Evolutionary conservation across 2,329 filamentous ascomycete species (phyloP).

Genomic region (Cercospora berteroae): DNA sequence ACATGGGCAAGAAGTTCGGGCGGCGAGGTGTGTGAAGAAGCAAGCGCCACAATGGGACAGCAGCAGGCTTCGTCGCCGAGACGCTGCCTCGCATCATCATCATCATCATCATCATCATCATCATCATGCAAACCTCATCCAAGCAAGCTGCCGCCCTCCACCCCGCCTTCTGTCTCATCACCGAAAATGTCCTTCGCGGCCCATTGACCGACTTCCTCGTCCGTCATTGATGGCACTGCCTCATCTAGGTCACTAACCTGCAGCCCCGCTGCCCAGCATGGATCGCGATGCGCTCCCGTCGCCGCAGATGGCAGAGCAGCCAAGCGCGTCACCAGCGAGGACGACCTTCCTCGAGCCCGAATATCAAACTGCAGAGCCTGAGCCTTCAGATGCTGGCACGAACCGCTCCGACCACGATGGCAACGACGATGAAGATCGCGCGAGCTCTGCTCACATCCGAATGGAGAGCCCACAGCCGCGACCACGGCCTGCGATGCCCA

Average conservation of each 20-base stretch:
- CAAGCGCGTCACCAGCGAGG: neutral
- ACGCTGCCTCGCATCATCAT: neutral
- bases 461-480: slow-evolving; percentile 27
- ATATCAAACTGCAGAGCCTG: slow-evolving; percentile 11
- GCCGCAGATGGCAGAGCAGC: neutral
- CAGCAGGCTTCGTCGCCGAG: slow-evolving; percentile 1
- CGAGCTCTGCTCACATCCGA: slow-evolving; percentile 29
- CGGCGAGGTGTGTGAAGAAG: neutral
- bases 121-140: neutral
- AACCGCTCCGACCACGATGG: slow-evolving; percentile 1
- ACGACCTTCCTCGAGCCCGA: slow-evolving; percentile 6
- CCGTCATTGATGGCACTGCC: neutral
- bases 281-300: neutral
- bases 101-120: too few species aligned
- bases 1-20: neutral
- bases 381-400: slow-evolving; percentile 1
- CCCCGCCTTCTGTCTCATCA: neutral
- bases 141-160: neutral
- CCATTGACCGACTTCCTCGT: neutral
- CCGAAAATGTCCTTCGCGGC: neutral
- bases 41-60: neutral
- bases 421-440: slow-evolving; percentile 17
- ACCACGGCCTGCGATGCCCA: slow-evolving; percentile 31
- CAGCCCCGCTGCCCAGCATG: neutral
- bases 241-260: neutral